A percentile compares a stretch with the other conserved stretches of the same genome.
These are phyloP conservation scores for Ustilago nuda DNA, from an alignment of 1,284 basidiomycete genomes.

Conservation along the genomic window DNA sequence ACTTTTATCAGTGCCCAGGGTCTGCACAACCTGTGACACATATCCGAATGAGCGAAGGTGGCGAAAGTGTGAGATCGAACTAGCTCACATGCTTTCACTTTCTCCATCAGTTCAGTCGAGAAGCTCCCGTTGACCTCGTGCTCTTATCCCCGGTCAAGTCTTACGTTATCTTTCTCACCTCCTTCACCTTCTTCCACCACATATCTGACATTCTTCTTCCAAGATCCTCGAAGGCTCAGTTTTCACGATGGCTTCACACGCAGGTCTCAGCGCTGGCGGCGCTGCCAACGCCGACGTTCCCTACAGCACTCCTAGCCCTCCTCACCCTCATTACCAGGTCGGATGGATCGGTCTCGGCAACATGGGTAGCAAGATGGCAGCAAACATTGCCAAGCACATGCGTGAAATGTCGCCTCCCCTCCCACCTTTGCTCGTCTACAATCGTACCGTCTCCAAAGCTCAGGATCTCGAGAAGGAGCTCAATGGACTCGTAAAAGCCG, in stretches of 20 bases:
- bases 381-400: slow-evolving; percentile 77
- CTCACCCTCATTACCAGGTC: slow-evolving; percentile 56
- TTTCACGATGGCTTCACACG: slow-evolving; percentile 23
- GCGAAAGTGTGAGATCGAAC: too few species aligned
- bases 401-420: slow-evolving; percentile 38
- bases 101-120: slow-evolving; percentile 10
- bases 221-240: not conserved
- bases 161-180: not conserved
- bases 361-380: slow-evolving; percentile 81
- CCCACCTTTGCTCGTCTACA: slow-evolving; percentile 73
- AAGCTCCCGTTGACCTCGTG: not conserved
- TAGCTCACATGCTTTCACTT: too few species aligned
- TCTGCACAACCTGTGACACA: too few species aligned
- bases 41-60: too few species aligned
- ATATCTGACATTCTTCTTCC: not conserved
- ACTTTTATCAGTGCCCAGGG: too few species aligned
- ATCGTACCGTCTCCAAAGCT: slow-evolving; percentile 76
- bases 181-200: not conserved
- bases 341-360: slow-evolving; percentile 61
- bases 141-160: not conserved
- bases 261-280: slow-evolving; percentile 17
- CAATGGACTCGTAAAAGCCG: slow-evolving; percentile 73
- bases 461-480: slow-evolving; percentile 75
- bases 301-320: slow-evolving; percentile 51
- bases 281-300: slow-evolving; percentile 41